Base-by-base conservation (phyloP, 805 yeast genomes). In the Cyberlindnera meyerae region DNA sequence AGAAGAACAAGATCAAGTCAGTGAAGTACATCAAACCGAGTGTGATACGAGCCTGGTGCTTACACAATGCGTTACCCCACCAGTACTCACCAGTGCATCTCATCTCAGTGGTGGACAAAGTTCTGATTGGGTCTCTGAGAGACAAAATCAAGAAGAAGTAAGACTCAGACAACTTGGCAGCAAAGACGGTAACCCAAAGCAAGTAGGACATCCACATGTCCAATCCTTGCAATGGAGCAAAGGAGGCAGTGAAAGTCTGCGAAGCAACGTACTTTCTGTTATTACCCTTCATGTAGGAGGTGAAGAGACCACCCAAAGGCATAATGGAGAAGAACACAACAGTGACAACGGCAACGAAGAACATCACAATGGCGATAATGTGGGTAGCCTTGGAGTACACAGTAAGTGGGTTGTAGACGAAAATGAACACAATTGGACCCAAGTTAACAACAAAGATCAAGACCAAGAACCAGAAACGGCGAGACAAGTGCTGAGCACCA, bases 131-230 rank as follows among this genome's bases (percentile, higher is more conserved):
- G 47, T 82, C 94, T 43, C 79, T 69, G 29, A 85, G 60, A 3
- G 93, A 81, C 32, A 82, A 62, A 0, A 89, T 80, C 45, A 85
- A 63, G 49, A 82, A 85, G 58, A 82, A 82, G 56, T 85, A 85
- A 0, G 94, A 84, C 54, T 85, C 95, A 22, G 75, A 51, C 47
- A 78, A 79, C 52, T 85, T 85, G 1, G 84, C 77, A 5, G 67
- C 42, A 47, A 83, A 82, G 0, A 85, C 79, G 1, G 75, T 68
- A 9, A 71, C 26, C 88, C 94, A 83, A 42, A 85, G 61, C 0
- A 80, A 75, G 48, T 71, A 67, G 0, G 94, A 84, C 8, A 85
- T 73, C 49, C 77, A 61, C 97, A 36, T 63, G 61, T 42, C 75
- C 77, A 29, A 76, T 63, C 0, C 81, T 80, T n/a, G 55, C 58